Conservation (phyloP, 106 monocot genomes). For the Dendrobium officinale region DNA sequence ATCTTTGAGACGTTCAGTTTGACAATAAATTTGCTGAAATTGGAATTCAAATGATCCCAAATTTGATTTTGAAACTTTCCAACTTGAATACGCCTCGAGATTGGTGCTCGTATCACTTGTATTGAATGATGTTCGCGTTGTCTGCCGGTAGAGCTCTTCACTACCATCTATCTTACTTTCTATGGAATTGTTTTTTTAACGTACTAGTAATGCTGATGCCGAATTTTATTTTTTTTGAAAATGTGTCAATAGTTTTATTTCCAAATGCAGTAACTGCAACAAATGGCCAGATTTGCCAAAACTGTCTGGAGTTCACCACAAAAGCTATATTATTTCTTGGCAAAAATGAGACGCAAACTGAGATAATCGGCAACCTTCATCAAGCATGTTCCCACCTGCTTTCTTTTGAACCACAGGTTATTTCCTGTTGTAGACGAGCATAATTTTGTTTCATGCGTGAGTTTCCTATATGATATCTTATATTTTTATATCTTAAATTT, state of each 20-base stretch:
- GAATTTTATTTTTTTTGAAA: too few relatives aligned
- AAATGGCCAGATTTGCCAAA: slow-evolving; percentile 33
- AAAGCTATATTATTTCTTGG: slow-evolving; percentile 38
- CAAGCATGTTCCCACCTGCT: slow-evolving; percentile 38
- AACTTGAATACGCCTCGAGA: too few relatives aligned
- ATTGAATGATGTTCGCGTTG: too few relatives aligned
- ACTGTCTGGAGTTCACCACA: slow-evolving; percentile 52
- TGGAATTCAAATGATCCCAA: too few relatives aligned
- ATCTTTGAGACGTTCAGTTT: too few relatives aligned
- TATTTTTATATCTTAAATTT: not conserved
- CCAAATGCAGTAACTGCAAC: slow-evolving; percentile 5
- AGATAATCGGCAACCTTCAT: slow-evolving; percentile 45
- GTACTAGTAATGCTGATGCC: too few relatives aligned
- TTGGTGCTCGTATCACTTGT: too few relatives aligned
- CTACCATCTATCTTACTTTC: too few relatives aligned
- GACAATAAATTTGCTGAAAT: too few relatives aligned
- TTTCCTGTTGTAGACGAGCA: not conserved
- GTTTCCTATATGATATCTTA: not conserved
- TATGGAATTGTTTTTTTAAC: too few relatives aligned
- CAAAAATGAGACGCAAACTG: slow-evolving; percentile 38
- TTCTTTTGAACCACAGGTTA: slow-evolving; percentile 12
- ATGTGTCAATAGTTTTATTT: not conserved
- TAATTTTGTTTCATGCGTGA: not conserved
- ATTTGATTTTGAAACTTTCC: too few relatives aligned
- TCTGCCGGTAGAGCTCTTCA: too few relatives aligned